Evolutionary conservation across 2,329 filamentous ascomycete species (phyloP).

Genomic region (Cadophora luteo-olivacea): DNA sequence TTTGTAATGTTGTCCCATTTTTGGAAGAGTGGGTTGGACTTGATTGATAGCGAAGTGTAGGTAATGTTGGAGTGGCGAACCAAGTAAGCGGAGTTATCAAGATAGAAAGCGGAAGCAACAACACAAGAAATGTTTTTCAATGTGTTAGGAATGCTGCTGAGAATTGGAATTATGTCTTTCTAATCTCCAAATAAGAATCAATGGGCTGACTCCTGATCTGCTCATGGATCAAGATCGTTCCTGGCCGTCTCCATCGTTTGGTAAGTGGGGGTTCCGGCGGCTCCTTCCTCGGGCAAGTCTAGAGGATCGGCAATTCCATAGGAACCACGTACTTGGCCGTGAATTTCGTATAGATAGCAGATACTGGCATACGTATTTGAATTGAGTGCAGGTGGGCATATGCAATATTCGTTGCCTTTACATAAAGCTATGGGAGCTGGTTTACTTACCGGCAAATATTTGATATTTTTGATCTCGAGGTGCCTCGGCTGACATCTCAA

Average conservation of each 20-base stretch:
- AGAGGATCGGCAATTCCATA: slow-evolving; percentile 19
- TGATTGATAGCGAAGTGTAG: neutral
- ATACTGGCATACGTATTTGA: neutral
- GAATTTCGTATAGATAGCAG: neutral
- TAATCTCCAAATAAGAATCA: neutral
- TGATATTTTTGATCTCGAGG: neutral
- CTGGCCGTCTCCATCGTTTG: slow-evolving; percentile 8
- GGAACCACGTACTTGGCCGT: slow-evolving; percentile 14
- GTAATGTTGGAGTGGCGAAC: slow-evolving; percentile 2
- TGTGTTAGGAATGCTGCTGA: neutral
- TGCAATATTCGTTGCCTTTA: neutral
- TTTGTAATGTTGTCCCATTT: slow-evolving; percentile 46
- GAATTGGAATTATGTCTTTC: neutral
- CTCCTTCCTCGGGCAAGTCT: slow-evolving; percentile 13
- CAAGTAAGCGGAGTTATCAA: neutral
- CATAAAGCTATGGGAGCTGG: neutral
- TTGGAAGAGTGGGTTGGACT: slow-evolving; percentile 21
- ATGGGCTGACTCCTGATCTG: slow-evolving; percentile 8
- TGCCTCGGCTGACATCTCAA: neutral
- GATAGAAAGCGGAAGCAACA: neutral
- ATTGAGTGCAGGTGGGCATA: neutral
- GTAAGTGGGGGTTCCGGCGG: slow-evolving; percentile 24
- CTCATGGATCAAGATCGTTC: slow-evolving; percentile 15
- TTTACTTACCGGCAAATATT: no score
- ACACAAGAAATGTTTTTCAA: neutral